These are phyloP conservation scores for Misopates orontium DNA, from an alignment of 257 asterid genomes.

Conservation along the genomic window DNA sequence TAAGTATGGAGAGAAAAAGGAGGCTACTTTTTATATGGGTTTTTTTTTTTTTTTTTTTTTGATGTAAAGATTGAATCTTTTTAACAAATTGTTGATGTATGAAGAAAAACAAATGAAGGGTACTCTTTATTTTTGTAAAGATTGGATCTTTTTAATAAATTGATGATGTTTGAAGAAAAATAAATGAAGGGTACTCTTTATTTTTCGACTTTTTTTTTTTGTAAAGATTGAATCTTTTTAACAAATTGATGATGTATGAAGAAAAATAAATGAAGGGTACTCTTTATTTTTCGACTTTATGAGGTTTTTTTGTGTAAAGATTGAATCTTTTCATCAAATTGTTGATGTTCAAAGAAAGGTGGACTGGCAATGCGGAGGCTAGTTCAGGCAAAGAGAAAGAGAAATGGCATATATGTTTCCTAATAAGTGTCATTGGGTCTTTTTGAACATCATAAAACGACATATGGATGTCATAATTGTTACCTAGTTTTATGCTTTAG, in stretches of 20 bases:
- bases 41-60: not conserved
- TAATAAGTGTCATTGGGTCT: not conserved
- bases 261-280: not conserved
- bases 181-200: not conserved
- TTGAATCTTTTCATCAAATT: conserved; percentile 26
- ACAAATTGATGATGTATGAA: conserved; percentile 23
- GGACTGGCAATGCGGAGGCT: conserved; percentile 12
- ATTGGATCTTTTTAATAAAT: too few species aligned
- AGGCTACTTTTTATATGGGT: not conserved
- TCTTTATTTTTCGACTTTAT: not conserved
- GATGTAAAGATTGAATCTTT: too few species aligned
- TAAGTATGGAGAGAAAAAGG: not conserved
- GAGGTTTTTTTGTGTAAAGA: not conserved
- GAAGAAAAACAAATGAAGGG: not conserved
- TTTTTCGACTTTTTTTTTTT: not conserved
- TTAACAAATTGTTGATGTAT: too few species aligned
- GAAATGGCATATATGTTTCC: not conserved
- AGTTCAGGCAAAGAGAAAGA: conserved; percentile 21
- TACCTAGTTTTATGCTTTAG: conserved; percentile 10
- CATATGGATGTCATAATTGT: conserved; percentile 1
- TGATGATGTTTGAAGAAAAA: too few species aligned
- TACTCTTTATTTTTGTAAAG: not conserved
- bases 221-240: conserved; percentile 20
- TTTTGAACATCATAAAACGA: not conserved
- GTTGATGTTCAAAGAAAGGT: conserved; percentile 23